These are phyloP conservation scores for Magnolia officinalis DNA, from an alignment of 164 flowering plant genomes.

Conservation along the genomic window DNA sequence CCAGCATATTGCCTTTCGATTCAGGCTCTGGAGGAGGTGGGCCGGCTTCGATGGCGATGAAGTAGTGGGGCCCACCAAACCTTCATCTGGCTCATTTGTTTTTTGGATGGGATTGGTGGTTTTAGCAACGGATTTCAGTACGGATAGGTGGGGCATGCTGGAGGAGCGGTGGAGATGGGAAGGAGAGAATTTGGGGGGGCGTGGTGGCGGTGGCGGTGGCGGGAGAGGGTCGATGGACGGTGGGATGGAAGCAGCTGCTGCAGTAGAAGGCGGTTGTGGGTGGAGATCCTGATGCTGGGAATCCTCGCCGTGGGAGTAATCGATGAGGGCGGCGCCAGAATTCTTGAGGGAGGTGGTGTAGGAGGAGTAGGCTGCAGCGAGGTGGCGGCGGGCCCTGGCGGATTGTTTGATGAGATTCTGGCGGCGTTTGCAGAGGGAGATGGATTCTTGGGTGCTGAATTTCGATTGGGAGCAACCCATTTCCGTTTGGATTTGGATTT, in stretches of 20 bases:
- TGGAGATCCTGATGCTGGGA: constrained; percentile 9
- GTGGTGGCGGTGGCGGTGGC: constrained; percentile 35
- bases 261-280: background rate
- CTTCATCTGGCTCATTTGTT: constrained; percentile 37
- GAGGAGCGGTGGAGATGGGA: constrained; percentile 44
- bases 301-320: constrained; percentile 70
- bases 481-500: background rate
- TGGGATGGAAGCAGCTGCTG: background rate
- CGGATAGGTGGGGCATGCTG: constrained; percentile 47
- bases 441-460: constrained; percentile 82
- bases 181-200: constrained; percentile 32
- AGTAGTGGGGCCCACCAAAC: background rate
- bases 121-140: constrained; percentile 19
- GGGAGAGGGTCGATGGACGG: constrained; percentile 20
- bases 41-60: constrained; percentile 21
- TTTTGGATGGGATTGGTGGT: constrained; percentile 26
- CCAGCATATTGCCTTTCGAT: background rate
- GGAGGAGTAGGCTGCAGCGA: constrained; percentile 76
- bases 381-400: constrained; percentile 55
- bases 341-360: constrained; percentile 67
- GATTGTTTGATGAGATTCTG: constrained; percentile 69
- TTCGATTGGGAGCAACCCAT: constrained; percentile 95
- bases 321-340: constrained; percentile 81
- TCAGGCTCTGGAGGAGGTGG: constrained; percentile 9
- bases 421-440: constrained; percentile 77